These are phyloP conservation scores for Isochrysis galbana DNA, from an alignment of 78 protist species.

Conservation along the genomic window DNA sequence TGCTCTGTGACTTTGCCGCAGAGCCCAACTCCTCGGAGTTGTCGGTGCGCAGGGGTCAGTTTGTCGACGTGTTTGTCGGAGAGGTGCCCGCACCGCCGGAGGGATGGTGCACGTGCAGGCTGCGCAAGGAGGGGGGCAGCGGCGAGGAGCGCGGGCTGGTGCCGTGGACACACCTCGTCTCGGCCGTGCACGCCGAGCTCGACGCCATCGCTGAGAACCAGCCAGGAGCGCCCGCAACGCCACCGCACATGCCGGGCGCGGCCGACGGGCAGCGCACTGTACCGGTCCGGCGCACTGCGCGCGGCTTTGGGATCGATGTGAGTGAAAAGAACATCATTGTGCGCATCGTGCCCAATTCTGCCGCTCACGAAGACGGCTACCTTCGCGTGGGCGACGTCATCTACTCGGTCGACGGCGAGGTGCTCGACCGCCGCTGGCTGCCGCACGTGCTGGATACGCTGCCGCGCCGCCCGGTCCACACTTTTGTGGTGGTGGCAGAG, in stretches of 20 bases:
- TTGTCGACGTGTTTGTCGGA: not conserved
- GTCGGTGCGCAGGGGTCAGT: not conserved
- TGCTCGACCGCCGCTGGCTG: not conserved
- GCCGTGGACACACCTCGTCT: not conserved
- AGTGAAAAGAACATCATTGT: not conserved
- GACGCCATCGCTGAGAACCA: no score
- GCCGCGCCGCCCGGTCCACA: not conserved
- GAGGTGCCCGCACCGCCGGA: not conserved
- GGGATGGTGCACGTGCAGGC: not conserved
- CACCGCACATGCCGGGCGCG: no score
- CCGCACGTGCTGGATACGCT: not conserved
- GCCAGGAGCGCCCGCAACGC: no score
- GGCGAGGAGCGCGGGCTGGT: not conserved
- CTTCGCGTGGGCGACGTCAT: not conserved
- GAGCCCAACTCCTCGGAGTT: not conserved
- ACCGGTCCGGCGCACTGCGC: not conserved
- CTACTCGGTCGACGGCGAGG: not conserved
- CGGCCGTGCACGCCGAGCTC: not conserved
- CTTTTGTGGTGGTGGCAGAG: not conserved
- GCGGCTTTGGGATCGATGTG: not conserved
- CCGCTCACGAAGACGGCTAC: not conserved
- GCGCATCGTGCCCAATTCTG: not conserved
- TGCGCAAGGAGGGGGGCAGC: not conserved
- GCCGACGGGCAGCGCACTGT: no score
- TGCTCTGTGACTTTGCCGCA: not conserved